Evolutionary conservation across 257 asterid species (phyloP).

Genomic region (Nicotiana knightiana): DNA sequence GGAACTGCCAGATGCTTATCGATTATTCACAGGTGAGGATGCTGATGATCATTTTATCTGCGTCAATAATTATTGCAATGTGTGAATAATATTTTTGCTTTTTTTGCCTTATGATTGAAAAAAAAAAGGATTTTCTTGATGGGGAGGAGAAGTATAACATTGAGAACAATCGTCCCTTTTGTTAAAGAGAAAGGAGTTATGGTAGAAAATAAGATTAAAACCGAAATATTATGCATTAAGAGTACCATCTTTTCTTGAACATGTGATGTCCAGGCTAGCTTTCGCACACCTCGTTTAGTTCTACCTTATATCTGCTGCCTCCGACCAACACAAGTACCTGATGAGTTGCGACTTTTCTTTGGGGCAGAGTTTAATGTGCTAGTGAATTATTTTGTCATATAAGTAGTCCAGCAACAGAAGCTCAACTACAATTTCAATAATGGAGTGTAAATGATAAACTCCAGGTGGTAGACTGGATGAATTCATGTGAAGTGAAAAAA

Average conservation of each 20-base stretch:
- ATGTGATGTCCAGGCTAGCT: too few species aligned
- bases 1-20: constrained; percentile 78
- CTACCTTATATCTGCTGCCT: too few species aligned
- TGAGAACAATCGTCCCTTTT: background rate
- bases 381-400: too few species aligned
- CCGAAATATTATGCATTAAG: background rate
- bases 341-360: too few species aligned
- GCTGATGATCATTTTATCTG: background rate
- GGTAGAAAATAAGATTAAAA: background rate
- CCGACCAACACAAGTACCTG: too few species aligned
- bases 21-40: constrained; percentile 62
- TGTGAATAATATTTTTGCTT: background rate
- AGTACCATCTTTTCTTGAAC: background rate
- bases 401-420: too few species aligned
- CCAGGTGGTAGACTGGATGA: too few species aligned
- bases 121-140: background rate
- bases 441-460: too few species aligned
- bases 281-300: too few species aligned
- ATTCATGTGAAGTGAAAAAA: too few species aligned
- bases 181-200: background rate
- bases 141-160: background rate
- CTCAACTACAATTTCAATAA: too few species aligned
- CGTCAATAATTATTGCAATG: background rate
- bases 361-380: too few species aligned
- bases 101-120: background rate